Evolutionary conservation across 2,329 filamentous ascomycete species (phyloP).

Genomic region (Paecilomyces formosus): DNA sequence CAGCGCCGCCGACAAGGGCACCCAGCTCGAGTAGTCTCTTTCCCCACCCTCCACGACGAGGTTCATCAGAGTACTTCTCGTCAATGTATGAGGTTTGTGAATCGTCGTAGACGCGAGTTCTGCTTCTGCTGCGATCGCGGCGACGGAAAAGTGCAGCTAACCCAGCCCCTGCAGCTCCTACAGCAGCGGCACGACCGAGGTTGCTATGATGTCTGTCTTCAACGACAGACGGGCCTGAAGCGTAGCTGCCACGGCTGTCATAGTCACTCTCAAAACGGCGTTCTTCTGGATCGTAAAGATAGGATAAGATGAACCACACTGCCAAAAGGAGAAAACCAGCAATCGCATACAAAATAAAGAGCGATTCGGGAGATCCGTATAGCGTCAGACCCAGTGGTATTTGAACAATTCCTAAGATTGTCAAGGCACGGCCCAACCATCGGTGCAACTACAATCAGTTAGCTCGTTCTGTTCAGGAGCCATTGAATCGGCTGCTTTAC

Average conservation of each 20-base stretch:
- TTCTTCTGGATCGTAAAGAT: constrained; percentile 48
- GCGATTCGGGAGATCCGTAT: constrained; percentile 77
- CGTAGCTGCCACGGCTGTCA: constrained; percentile 52
- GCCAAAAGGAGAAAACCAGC: constrained; percentile 67
- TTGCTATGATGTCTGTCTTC: constrained; percentile 37
- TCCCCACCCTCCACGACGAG: constrained; percentile 49
- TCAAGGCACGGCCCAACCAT: constrained; percentile 73
- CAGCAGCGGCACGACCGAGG: constrained; percentile 44
- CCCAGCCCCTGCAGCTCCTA: constrained; percentile 51
- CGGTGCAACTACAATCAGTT: constrained; percentile 65
- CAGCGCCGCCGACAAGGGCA: constrained; percentile 56
- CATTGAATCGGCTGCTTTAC: constrained; percentile 21
- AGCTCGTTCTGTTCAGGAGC: constrained; percentile 4
- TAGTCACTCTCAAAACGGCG: constrained; percentile 48
- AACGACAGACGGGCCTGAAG: constrained; percentile 44
- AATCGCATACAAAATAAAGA: constrained; percentile 80
- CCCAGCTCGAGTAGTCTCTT: constrained; percentile 54
- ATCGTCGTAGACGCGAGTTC: constrained; percentile 34
- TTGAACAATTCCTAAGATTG: constrained; percentile 76
- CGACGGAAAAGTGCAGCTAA: constrained; percentile 44
- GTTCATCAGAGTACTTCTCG: constrained; percentile 58
- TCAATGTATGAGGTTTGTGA: constrained; percentile 54
- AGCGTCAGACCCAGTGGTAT: constrained; percentile 82
- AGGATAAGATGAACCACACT: constrained; percentile 73
- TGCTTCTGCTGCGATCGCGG: constrained; percentile 36